These are phyloP conservation scores for Pythium scleroteichum DNA, from an alignment of 352 stramenopile species.

Conservation along the genomic window DNA sequence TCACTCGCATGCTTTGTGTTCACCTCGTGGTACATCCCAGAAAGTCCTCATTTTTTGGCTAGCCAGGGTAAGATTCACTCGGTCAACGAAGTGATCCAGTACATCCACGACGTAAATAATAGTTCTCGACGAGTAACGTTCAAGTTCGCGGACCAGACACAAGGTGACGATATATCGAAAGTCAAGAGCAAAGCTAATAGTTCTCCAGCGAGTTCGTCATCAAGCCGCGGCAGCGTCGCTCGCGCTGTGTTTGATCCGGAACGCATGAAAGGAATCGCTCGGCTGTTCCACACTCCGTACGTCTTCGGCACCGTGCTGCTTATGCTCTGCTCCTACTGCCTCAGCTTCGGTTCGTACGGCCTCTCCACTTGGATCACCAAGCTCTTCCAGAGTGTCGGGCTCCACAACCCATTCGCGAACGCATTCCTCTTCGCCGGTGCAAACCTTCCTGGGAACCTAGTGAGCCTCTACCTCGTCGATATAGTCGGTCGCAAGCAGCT, in stretches of 20 bases:
- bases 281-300: slow-evolving; percentile 54
- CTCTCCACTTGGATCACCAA: slow-evolving; percentile 94
- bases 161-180: slow-evolving; percentile 35
- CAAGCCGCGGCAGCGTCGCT: slow-evolving; percentile 57
- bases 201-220: background rate
- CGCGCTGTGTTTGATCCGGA: slow-evolving; percentile 70
- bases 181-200: slow-evolving; percentile 1
- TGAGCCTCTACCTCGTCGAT: slow-evolving; percentile 79
- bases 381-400: slow-evolving; percentile 84
- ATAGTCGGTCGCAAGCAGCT: slow-evolving; percentile 69
- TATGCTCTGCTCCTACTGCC: slow-evolving; percentile 67
- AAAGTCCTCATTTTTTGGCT: slow-evolving; percentile 80
- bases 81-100: slow-evolving; percentile 58
- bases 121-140: slow-evolving; percentile 59
- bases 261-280: slow-evolving; percentile 39
- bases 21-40: slow-evolving; percentile 68
- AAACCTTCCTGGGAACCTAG: slow-evolving; percentile 90
- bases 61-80: slow-evolving; percentile 59
- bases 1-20: slow-evolving; percentile 71
- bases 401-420: slow-evolving; percentile 92
- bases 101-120: slow-evolving; percentile 57
- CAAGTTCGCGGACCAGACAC: slow-evolving; percentile 53
- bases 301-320: slow-evolving; percentile 53
- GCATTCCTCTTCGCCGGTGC: slow-evolving; percentile 90
- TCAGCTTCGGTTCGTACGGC: slow-evolving; percentile 91